Evolutionary conservation across 2,329 filamentous ascomycete species (phyloP).

Genomic region (Dothidotthia symphoricarpi): DNA sequence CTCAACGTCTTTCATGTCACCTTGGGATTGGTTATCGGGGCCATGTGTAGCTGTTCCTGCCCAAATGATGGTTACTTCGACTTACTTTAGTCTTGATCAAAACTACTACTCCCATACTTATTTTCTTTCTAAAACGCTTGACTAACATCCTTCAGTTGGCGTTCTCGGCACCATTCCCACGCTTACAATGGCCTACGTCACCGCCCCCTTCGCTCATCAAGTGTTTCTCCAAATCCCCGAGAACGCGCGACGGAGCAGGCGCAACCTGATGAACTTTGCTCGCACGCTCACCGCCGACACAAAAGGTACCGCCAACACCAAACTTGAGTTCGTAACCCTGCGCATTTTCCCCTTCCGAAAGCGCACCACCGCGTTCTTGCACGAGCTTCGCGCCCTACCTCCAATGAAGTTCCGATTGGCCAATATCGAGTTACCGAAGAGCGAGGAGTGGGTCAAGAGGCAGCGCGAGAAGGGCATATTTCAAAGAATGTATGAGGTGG

Average conservation of each 20-base stretch:
- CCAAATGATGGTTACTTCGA: too few species aligned
- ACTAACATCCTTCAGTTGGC: slow-evolving; percentile 22
- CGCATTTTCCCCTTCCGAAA: slow-evolving; percentile 36
- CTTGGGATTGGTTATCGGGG: too few species aligned
- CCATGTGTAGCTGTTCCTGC: too few species aligned
- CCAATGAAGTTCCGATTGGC: slow-evolving; percentile 28
- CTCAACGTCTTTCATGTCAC: neutral
- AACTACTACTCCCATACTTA: neutral
- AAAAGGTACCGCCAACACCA: slow-evolving; percentile 21
- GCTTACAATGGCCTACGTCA: slow-evolving; percentile 34
- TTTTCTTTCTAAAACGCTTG: neutral
- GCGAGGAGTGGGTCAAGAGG: slow-evolving; percentile 15
- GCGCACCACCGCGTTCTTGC: slow-evolving; percentile 28
- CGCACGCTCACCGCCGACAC: slow-evolving; percentile 14
- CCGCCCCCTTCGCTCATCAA: slow-evolving; percentile 38
- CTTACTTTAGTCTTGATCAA: too few species aligned
- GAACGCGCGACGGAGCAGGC: slow-evolving; percentile 24
- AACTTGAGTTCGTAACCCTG: slow-evolving; percentile 38
- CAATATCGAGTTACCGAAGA: slow-evolving; percentile 34
- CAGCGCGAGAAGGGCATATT: slow-evolving; percentile 21
- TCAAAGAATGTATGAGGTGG: slow-evolving; percentile 19
- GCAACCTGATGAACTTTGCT: slow-evolving; percentile 28
- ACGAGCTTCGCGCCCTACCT: slow-evolving; percentile 36
- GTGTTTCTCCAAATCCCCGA: slow-evolving; percentile 36
- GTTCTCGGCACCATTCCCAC: slow-evolving; percentile 34